These are phyloP conservation scores for Monosporozyma yasuniensis DNA, from an alignment of 805 yeast genomes.

Conservation along the genomic window DNA sequence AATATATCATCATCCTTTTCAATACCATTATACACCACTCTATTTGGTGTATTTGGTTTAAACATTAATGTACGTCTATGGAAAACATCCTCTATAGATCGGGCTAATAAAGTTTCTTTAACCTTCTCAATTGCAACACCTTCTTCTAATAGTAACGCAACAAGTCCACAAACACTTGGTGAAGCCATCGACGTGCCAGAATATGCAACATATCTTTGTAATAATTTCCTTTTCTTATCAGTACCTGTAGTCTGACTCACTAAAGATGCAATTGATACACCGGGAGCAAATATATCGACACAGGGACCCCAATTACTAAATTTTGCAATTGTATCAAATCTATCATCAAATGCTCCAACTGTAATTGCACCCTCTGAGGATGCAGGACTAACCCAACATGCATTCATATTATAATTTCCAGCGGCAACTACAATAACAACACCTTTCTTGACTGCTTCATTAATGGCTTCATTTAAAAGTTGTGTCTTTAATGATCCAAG, in stretches of 20 bases:
- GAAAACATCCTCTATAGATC: constrained; percentile 42
- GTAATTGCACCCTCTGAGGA: constrained; percentile 63
- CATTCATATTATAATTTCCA: constrained; percentile 71
- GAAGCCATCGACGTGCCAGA: constrained; percentile 82
- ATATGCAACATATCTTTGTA: constrained; percentile 24
- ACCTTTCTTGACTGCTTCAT: constrained; percentile 67
- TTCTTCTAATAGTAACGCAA: constrained; percentile 44
- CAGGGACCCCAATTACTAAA: constrained; percentile 94
- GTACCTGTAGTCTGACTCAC: constrained; percentile 23
- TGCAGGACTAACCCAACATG: constrained; percentile 83
- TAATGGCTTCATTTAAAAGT: constrained; percentile 64
- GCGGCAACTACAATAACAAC: constrained; percentile 73
- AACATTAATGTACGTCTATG: constrained; percentile 37
- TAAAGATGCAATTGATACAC: constrained; percentile 56
- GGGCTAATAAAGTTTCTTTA: constrained; percentile 34
- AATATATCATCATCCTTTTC: constrained; percentile 24
- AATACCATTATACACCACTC: constrained; percentile 37
- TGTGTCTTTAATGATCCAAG: constrained; percentile 65
- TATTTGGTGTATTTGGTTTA: constrained; percentile 52
- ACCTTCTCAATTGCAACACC: constrained; percentile 41
- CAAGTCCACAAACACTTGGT: constrained; percentile 63
- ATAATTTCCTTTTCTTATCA: not conserved
- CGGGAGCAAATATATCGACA: constrained; percentile 80
- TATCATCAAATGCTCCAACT: constrained; percentile 83
- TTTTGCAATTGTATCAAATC: constrained; percentile 55